These are phyloP conservation scores for Zasmidium cellare DNA, from an alignment of 2,329 filamentous ascomycete genomes.

Conservation along the genomic window DNA sequence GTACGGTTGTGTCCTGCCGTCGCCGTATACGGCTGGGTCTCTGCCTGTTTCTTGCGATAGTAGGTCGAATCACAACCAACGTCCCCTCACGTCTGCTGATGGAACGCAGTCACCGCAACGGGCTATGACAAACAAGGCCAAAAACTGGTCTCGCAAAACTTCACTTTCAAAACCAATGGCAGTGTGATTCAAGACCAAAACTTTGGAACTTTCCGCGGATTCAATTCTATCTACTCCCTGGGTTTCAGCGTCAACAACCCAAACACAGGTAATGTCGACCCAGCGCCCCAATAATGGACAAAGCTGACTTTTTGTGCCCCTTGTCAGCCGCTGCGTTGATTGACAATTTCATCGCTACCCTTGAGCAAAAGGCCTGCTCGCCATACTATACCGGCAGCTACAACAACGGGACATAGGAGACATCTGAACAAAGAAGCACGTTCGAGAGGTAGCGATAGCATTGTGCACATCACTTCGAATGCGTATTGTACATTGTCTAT, in stretches of 20 bases:
- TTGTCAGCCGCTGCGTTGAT: constrained; percentile 11
- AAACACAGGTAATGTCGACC: background rate
- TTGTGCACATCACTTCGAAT: no score
- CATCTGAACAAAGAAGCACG: background rate
- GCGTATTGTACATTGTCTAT: no score
- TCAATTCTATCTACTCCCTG: constrained; percentile 14
- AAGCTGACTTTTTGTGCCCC: background rate
- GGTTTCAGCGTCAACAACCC: constrained; percentile 13
- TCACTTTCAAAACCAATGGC: constrained; percentile 18
- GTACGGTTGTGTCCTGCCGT: constrained; percentile 20
- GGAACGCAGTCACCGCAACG: constrained; percentile 11
- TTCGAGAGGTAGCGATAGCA: no score
- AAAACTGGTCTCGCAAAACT: constrained; percentile 11
- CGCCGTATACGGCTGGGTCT: constrained; percentile 17
- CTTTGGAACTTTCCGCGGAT: constrained; percentile 14
- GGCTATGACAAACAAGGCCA: constrained; percentile 7
- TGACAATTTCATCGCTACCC: constrained; percentile 19
- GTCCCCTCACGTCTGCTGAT: background rate
- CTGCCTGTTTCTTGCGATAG: constrained; percentile 16
- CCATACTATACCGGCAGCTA: constrained; percentile 15
- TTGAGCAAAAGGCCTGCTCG: constrained; percentile 14
- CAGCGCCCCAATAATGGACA: background rate
- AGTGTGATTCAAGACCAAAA: constrained; percentile 18
- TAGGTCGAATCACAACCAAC: background rate
- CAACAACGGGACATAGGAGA: constrained; percentile 12